A percentile compares a stretch with the other conserved stretches of the same genome.
Conservation (phyloP, 1,284 basidiomycete species). For the Ganoderma lucidum region DNA sequence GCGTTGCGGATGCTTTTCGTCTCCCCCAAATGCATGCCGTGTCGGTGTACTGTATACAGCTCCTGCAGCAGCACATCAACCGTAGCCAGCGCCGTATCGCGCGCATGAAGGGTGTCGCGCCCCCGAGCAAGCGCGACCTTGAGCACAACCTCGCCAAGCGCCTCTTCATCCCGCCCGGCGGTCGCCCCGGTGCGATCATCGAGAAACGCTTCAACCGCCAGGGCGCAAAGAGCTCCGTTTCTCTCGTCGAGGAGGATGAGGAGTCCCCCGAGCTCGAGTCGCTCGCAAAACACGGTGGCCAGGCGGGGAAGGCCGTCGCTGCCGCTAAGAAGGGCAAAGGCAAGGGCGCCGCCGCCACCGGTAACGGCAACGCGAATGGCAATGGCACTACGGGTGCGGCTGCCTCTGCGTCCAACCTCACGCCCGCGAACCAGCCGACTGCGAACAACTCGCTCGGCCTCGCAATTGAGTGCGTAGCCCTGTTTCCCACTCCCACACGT, state of each 20-base stretch:
- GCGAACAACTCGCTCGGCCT: slow-evolving; percentile 72
- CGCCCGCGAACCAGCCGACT: slow-evolving; percentile 59
- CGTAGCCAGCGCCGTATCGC: slow-evolving; percentile 70
- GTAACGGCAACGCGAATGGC: slow-evolving; percentile 20
- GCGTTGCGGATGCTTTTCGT: background rate
- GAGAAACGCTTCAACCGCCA: slow-evolving; percentile 48
- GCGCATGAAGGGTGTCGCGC: slow-evolving; percentile 68
- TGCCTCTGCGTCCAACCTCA: slow-evolving; percentile 50
- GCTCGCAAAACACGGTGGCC: slow-evolving; percentile 22
- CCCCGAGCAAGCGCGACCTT: slow-evolving; percentile 59
- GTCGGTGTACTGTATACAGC: slow-evolving; percentile 49
- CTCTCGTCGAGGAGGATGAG: slow-evolving; percentile 19
- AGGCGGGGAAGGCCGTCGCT: background rate
- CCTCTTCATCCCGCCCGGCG: slow-evolving; percentile 44
- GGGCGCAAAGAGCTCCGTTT: slow-evolving; percentile 26
- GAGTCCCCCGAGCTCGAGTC: slow-evolving; percentile 8
- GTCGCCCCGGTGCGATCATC: slow-evolving; percentile 37
- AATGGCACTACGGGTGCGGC: slow-evolving; percentile 41
- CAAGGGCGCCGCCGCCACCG: slow-evolving; percentile 26
- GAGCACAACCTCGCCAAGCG: slow-evolving; percentile 62
- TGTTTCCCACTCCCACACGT: background rate
- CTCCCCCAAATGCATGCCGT: background rate
- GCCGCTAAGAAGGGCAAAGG: slow-evolving; percentile 22
- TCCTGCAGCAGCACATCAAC: slow-evolving; percentile 77
- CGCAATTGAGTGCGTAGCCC: slow-evolving; percentile 67